Percentiles rank a stretch among this genome's conserved stretches.
These are phyloP conservation scores for Rhodotorula sp. DNA, from an alignment of 1,284 basidiomycete species.

Conservation along the genomic window DNA sequence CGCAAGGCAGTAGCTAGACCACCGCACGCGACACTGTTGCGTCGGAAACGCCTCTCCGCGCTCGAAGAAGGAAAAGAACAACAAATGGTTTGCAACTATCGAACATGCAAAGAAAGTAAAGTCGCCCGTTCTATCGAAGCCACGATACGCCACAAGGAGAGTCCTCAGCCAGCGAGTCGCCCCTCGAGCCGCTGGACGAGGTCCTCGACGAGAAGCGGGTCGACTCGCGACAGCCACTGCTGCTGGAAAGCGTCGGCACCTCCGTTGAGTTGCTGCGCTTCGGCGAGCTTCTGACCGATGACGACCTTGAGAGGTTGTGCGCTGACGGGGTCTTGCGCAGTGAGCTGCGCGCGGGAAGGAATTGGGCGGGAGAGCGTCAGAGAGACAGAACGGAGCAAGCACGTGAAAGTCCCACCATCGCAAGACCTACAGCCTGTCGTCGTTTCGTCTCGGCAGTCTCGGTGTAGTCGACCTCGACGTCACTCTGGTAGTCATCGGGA, in stretches of 20 bases:
- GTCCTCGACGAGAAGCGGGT: conserved; percentile 40
- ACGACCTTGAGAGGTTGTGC: conserved; percentile 28
- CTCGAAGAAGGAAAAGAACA: too few species aligned
- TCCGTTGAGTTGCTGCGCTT: conserved; percentile 37
- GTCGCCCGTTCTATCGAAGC: too few species aligned
- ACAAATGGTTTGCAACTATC: too few species aligned
- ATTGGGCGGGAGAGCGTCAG: not conserved
- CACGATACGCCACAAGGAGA: not conserved
- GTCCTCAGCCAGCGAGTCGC: conserved; percentile 14
- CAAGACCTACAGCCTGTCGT: conserved; percentile 27
- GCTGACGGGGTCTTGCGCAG: conserved; percentile 38
- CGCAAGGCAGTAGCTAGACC: too few species aligned
- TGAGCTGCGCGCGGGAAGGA: conserved; percentile 21
- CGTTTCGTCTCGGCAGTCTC: conserved; percentile 38
- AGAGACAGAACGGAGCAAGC: not conserved
- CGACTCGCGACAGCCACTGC: conserved; percentile 30
- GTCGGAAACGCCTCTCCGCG: too few species aligned
- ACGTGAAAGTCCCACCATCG: not conserved
- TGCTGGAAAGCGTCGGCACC: conserved; percentile 35
- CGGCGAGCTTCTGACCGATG: conserved; percentile 32
- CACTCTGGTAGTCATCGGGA: conserved; percentile 39
- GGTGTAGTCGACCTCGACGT: conserved; percentile 36
- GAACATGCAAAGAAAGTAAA: not conserved
- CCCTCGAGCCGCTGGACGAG: conserved; percentile 34
- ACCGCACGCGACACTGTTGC: too few species aligned